A percentile compares a stretch with the other conserved stretches of the same genome.
These are phyloP conservation scores for Chrysosphaeria jannelii DNA, from an alignment of 2,329 filamentous ascomycete species.

Conservation along the genomic window DNA sequence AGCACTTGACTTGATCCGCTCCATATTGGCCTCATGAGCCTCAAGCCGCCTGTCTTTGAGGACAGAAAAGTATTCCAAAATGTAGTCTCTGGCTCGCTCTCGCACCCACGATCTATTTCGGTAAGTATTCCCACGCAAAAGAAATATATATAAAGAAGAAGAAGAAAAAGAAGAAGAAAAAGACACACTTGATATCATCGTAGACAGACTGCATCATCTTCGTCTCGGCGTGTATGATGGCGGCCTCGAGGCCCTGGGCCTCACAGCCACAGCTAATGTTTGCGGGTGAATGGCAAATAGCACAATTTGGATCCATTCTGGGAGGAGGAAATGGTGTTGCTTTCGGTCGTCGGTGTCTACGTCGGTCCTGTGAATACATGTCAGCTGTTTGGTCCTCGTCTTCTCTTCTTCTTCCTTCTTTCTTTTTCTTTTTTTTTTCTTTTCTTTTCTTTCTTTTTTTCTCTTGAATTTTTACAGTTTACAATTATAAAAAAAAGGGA, in stretches of 20 bases:
- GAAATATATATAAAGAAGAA: background rate
- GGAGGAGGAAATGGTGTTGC: too few species aligned
- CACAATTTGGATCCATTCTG: constrained; percentile 40
- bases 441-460: too few species aligned
- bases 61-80: constrained; percentile 31
- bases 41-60: constrained; percentile 29
- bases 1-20: constrained; percentile 22
- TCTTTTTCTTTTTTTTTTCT: too few species aligned
- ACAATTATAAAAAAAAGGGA: too few species aligned
- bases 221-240: constrained; percentile 29
- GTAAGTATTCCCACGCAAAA: background rate
- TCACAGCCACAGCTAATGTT: constrained; percentile 31
- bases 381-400: too few species aligned
- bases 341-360: too few species aligned
- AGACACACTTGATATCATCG: constrained; percentile 30
- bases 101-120: constrained; percentile 37
- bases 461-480: too few species aligned
- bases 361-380: too few species aligned
- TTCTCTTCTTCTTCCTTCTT: constrained; percentile 1
- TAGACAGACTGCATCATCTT: constrained; percentile 32
- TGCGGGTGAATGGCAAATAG: constrained; percentile 31
- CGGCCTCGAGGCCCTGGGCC: constrained; percentile 29
- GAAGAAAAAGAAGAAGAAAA: constrained; percentile 7
- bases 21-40: constrained; percentile 22
- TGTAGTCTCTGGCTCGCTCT: constrained; percentile 34